Percentiles rank a stretch among this genome's conserved stretches.
phyloP scores from a whole-genome alignment of 441 rosid species.

The Eutrema salsugineum region DNA sequence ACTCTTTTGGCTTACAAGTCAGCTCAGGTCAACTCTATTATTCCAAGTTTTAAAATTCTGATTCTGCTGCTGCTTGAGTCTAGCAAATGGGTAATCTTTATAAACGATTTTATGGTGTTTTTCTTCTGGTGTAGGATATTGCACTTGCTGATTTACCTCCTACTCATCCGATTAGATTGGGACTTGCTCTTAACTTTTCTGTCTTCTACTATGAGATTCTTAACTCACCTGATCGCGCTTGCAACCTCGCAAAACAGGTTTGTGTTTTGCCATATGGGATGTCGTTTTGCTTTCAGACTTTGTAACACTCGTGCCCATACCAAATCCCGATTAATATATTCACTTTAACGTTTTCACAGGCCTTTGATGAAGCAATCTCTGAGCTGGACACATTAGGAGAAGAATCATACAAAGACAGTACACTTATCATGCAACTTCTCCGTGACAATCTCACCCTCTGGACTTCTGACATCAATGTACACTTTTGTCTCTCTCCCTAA shows the following conservation, averaged over 20 bases:
- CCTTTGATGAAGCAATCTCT: conserved; percentile 94
- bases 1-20: conserved; percentile 92
- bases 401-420: conserved; percentile 96
- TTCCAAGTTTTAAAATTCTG: not conserved
- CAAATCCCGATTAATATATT: not conserved
- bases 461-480: conserved; percentile 87
- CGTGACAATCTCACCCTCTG: conserved; percentile 93
- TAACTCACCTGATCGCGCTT: conserved; percentile 97
- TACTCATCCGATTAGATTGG: conserved; percentile 95
- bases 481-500: not conserved
- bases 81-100: not conserved
- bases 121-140: conserved; percentile 61
- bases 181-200: conserved; percentile 98
- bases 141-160: conserved; percentile 90
- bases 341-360: conserved; percentile 37
- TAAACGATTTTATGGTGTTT: conserved; percentile 1
- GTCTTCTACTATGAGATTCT: conserved; percentile 98
- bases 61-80: not conserved
- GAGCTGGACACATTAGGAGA: conserved; percentile 93
- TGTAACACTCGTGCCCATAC: not conserved
- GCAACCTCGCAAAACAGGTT: conserved; percentile 96
- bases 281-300: not conserved
- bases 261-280: not conserved
- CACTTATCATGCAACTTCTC: conserved; percentile 96
- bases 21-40: conserved; percentile 73